These are phyloP conservation scores for Candida silvicultrix DNA, from an alignment of 805 yeast species.

Conservation along the genomic window DNA sequence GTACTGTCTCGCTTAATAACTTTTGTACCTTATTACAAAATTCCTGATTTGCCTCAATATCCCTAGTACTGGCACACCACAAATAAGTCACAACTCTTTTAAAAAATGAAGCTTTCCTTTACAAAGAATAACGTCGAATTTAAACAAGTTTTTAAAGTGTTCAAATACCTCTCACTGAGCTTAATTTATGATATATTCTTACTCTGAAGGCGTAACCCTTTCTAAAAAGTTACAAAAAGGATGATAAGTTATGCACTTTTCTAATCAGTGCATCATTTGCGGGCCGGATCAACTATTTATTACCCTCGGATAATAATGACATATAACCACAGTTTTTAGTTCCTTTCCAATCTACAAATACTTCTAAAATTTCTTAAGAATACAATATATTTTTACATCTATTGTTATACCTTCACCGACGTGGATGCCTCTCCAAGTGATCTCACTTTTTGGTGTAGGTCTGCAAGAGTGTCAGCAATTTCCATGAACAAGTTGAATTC, in stretches of 20 bases:
- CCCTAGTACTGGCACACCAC: neutral
- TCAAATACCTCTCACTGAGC: neutral
- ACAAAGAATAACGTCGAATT: neutral
- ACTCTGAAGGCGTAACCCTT: too few relatives aligned
- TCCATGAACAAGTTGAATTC: constrained; percentile 72
- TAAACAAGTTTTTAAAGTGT: too few relatives aligned
- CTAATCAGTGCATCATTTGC: neutral
- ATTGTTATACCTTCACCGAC: neutral
- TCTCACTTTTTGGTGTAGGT: constrained; percentile 51
- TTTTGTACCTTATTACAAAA: neutral
- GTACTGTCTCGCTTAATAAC: neutral
- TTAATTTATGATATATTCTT: too few relatives aligned
- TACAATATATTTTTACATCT: too few relatives aligned
- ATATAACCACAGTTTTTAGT: neutral
- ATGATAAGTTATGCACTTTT: neutral
- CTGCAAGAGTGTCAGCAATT: constrained; percentile 67
- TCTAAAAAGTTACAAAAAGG: neutral
- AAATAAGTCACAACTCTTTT: neutral
- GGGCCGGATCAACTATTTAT: neutral
- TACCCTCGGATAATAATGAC: neutral
- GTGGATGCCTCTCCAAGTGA: constrained; percentile 11
- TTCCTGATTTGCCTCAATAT: neutral
- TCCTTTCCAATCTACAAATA: too few relatives aligned
- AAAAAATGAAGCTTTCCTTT: too few relatives aligned
- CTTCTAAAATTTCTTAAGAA: too few relatives aligned